Conservation (phyloP, 495 filamentous ascomycete species). For the Trichoderma virens region DNA sequence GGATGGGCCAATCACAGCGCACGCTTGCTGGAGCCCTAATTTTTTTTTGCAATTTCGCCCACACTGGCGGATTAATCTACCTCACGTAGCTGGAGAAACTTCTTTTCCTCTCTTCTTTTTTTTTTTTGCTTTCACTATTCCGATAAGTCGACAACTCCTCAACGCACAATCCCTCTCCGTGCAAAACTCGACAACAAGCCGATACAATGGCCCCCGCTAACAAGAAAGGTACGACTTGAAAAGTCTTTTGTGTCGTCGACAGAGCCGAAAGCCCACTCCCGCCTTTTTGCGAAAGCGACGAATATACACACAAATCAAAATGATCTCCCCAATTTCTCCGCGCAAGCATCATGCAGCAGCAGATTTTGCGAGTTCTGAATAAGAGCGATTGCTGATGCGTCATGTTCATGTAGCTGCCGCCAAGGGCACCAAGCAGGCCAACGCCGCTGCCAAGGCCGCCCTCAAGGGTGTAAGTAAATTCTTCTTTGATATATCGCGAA, state of each 20-base stretch:
- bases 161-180: neutral
- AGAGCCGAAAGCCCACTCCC: neutral
- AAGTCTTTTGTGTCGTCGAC: neutral
- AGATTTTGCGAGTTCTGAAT: constrained; percentile 52
- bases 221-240: constrained; percentile 59
- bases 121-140: neutral
- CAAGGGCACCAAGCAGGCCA: constrained; percentile 70
- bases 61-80: neutral
- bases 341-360: constrained; percentile 47
- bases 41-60: neutral
- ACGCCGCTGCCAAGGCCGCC: constrained; percentile 85
- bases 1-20: neutral
- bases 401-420: constrained; percentile 44
- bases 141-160: constrained; percentile 3
- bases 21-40: constrained; percentile 6
- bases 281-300: neutral
- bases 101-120: neutral
- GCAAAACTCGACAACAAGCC: constrained; percentile 5
- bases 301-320: neutral
- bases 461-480: constrained; percentile 71
- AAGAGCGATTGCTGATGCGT: constrained; percentile 46
- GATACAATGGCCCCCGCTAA: constrained; percentile 10
- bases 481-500: neutral
- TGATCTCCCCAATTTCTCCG: constrained; percentile 22
- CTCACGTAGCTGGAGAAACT: neutral